These are phyloP conservation scores for Saccharomycopsis capsularis DNA, from an alignment of 805 yeast genomes.

Conservation along the genomic window DNA sequence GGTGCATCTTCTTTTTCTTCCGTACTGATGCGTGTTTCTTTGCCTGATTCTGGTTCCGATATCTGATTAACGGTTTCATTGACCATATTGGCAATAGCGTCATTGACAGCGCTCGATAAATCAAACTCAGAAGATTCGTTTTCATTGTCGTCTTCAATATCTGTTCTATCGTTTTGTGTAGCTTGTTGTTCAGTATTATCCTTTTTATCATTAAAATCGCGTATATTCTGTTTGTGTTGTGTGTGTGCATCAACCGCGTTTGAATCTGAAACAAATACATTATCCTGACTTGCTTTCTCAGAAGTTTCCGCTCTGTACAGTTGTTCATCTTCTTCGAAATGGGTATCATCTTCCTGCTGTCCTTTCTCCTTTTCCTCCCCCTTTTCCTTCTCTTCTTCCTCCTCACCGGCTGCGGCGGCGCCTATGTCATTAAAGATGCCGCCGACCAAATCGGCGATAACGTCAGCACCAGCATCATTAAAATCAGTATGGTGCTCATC, in stretches of 20 bases:
- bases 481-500: slow-evolving; percentile 22
- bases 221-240: too few relatives aligned
- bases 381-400: not conserved
- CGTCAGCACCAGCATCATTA: slow-evolving; percentile 1
- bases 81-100: slow-evolving; percentile 16
- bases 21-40: not conserved
- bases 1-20: too few relatives aligned
- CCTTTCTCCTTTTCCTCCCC: not conserved
- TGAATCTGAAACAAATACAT: too few relatives aligned
- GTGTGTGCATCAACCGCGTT: too few relatives aligned
- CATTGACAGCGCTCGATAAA: not conserved
- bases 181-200: too few relatives aligned
- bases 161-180: too few relatives aligned
- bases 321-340: too few relatives aligned
- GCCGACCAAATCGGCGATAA: slow-evolving; percentile 9
- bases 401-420: not conserved
- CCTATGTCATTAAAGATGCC: slow-evolving; percentile 6
- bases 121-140: not conserved
- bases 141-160: too few relatives aligned
- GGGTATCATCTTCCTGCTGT: not conserved
- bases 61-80: slow-evolving; percentile 13
- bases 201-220: too few relatives aligned
- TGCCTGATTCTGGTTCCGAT: not conserved
- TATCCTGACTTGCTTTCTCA: too few relatives aligned
- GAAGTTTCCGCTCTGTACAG: too few relatives aligned